A percentile compares a stretch with the other conserved stretches of the same genome.
Conservation (phyloP, 768 basidiomycete species). For the Rhizopogon sp. region DNA sequence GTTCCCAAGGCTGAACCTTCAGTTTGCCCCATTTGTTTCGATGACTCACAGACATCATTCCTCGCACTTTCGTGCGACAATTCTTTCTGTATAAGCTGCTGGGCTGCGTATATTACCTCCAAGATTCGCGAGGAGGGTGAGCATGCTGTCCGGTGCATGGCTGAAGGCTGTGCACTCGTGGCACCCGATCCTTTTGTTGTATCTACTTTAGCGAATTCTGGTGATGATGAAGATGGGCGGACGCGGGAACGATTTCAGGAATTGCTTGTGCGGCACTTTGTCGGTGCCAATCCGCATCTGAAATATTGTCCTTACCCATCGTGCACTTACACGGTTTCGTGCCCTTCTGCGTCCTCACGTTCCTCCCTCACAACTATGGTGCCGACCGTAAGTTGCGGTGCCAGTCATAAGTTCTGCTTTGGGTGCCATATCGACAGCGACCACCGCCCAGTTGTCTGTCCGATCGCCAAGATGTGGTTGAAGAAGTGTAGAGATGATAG, state of each 20-base stretch:
- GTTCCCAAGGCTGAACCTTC: constrained; percentile 46
- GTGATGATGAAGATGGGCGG: constrained; percentile 36
- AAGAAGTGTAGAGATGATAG: constrained; percentile 97
- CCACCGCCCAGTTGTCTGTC: constrained; percentile 89
- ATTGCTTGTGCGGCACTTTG: constrained; percentile 86
- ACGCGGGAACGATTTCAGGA: constrained; percentile 75
- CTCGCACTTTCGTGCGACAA: constrained; percentile 81
- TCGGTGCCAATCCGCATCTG: constrained; percentile 73
- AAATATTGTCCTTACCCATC: constrained; percentile 95
- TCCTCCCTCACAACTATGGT: constrained; percentile 72
- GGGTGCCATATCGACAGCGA: constrained; percentile 87
- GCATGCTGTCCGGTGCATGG: constrained; percentile 72
- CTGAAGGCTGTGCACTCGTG: constrained; percentile 64
- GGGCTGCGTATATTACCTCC: constrained; percentile 71
- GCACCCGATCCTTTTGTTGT: constrained; percentile 61
- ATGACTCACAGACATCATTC: constrained; percentile 65
- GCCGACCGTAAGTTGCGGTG: constrained; percentile 85
- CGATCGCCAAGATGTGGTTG: constrained; percentile 87
- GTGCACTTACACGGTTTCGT: constrained; percentile 93
- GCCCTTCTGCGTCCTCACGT: constrained; percentile 74
- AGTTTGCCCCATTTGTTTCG: constrained; percentile 92
- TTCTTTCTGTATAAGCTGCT: constrained; percentile 78
- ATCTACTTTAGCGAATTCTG: constrained; percentile 37
- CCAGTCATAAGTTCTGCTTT: constrained; percentile 87
- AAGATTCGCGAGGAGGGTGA: constrained; percentile 86